These are phyloP conservation scores for Globisporangium nodosum DNA, from an alignment of 352 stramenopile species.

Conservation along the genomic window DNA sequence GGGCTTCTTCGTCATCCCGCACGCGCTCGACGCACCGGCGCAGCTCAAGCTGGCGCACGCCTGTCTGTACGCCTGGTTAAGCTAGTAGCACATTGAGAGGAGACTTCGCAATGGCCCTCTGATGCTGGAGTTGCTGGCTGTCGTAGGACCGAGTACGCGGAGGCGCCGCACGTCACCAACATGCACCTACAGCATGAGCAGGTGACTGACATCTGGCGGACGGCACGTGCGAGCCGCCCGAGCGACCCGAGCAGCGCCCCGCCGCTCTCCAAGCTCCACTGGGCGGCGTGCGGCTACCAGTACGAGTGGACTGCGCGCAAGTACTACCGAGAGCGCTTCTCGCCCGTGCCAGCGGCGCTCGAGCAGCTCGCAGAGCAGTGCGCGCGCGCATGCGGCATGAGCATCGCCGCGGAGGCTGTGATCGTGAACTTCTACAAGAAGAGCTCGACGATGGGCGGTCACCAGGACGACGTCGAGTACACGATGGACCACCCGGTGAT, in stretches of 20 bases:
- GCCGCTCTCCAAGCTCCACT: slow-evolving; percentile 61
- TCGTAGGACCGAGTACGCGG: slow-evolving; percentile 53
- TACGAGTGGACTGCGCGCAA: slow-evolving; percentile 79
- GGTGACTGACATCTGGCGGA: slow-evolving; percentile 42
- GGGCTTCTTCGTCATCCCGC: slow-evolving; percentile 66
- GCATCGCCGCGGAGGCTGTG: slow-evolving; percentile 52
- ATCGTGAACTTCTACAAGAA: slow-evolving; percentile 85
- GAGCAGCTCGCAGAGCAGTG: slow-evolving; percentile 31
- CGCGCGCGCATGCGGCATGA: slow-evolving; percentile 49
- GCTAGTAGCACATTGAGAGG: not conserved
- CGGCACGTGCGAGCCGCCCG: slow-evolving; percentile 29
- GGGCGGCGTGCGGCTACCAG: slow-evolving; percentile 66
- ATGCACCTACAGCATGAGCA: slow-evolving; percentile 63
- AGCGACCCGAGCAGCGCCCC: slow-evolving; percentile 31
- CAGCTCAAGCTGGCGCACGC: slow-evolving; percentile 50
- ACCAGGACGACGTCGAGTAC: slow-evolving; percentile 81
- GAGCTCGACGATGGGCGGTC: slow-evolving; percentile 71
- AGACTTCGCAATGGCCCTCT: too few relatives aligned
- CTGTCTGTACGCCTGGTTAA: slow-evolving; percentile 39
- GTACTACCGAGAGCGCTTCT: slow-evolving; percentile 56
- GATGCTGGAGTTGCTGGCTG: not conserved
- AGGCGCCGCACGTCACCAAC: slow-evolving; percentile 73
- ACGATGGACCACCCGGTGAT: slow-evolving; percentile 81
- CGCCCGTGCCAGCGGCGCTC: slow-evolving; percentile 40
- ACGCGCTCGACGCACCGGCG: slow-evolving; percentile 36